Evolutionary conservation across 2,329 filamentous ascomycete species (phyloP).

Genomic region (Gaeumannomyces sp.): DNA sequence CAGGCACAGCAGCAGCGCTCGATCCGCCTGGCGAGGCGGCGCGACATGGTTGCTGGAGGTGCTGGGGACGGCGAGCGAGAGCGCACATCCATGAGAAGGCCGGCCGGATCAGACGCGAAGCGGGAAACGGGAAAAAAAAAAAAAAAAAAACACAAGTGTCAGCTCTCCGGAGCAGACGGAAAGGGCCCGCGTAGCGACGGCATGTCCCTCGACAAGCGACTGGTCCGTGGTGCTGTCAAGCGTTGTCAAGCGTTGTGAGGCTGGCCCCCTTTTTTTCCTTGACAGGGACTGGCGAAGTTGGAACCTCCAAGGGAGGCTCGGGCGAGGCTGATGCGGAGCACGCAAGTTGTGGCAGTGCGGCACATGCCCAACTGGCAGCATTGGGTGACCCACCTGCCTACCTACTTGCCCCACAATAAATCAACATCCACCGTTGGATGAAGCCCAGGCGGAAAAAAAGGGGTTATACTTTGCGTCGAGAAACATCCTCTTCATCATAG

Average conservation of each 20-base stretch:
- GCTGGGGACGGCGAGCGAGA: conserved; percentile 24
- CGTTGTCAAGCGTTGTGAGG: no score
- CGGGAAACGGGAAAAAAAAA: background rate
- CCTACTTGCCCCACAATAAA: background rate
- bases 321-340: background rate
- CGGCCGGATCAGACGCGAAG: background rate
- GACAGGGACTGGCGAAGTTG: no score
- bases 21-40: conserved; percentile 59
- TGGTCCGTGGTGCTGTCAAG: no score
- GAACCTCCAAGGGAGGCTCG: no score
- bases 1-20: conserved; percentile 80
- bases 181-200: background rate
- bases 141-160: conserved; percentile 1
- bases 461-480: no score
- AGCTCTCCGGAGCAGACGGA: background rate
- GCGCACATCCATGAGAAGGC: conserved; percentile 9
- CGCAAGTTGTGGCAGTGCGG: background rate
- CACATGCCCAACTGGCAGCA: background rate
- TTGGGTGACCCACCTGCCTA: background rate
- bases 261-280: background rate
- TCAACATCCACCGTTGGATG: background rate
- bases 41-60: conserved; percentile 41
- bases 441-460: no score
- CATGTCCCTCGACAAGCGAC: background rate
- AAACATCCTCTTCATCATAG: no score